Conservation (phyloP, 306 rosid genomes). For the Notholithocarpus densiflorus region DNA sequence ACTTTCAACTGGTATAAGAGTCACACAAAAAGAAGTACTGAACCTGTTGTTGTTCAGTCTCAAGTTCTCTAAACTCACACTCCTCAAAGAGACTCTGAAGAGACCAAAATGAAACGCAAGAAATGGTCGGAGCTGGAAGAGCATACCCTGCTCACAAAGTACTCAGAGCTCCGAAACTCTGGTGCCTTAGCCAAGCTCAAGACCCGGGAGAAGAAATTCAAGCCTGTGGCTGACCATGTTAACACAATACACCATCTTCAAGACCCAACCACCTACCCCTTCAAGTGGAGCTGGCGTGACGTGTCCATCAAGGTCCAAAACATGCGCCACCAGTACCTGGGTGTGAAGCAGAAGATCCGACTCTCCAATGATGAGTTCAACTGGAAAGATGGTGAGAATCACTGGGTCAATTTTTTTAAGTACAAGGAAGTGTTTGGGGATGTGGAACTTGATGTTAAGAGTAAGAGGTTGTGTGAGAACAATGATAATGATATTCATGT, state of each 20-base stretch:
- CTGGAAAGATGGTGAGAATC: constrained; percentile 86
- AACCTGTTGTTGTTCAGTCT: no score
- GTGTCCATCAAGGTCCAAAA: constrained; percentile 97
- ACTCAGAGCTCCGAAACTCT: constrained; percentile 61
- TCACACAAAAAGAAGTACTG: no score
- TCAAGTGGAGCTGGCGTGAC: constrained; percentile 96
- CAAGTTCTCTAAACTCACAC: no score
- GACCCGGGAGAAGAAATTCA: constrained; percentile 95
- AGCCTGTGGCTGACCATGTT: constrained; percentile 90
- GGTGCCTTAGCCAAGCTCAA: constrained; percentile 74
- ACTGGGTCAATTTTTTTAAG: constrained; percentile 85
- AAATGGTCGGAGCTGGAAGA: constrained; percentile 96
- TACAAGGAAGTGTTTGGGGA: constrained; percentile 90
- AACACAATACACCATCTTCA: constrained; percentile 63
- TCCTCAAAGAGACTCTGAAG: no score
- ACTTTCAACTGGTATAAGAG: no score
- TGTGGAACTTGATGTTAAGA: constrained; percentile 53
- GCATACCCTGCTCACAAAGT: constrained; percentile 66
- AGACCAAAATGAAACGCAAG: constrained; percentile 74
- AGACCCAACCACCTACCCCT: constrained; percentile 65
- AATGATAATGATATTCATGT: constrained; percentile 15
- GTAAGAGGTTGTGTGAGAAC: constrained; percentile 24
- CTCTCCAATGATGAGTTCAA: constrained; percentile 60
- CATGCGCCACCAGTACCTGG: constrained; percentile 96
- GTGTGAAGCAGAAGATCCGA: constrained; percentile 91